These are phyloP conservation scores for Leptographium wingfieldii DNA, from an alignment of 2,329 filamentous ascomycete species.

Conservation along the genomic window DNA sequence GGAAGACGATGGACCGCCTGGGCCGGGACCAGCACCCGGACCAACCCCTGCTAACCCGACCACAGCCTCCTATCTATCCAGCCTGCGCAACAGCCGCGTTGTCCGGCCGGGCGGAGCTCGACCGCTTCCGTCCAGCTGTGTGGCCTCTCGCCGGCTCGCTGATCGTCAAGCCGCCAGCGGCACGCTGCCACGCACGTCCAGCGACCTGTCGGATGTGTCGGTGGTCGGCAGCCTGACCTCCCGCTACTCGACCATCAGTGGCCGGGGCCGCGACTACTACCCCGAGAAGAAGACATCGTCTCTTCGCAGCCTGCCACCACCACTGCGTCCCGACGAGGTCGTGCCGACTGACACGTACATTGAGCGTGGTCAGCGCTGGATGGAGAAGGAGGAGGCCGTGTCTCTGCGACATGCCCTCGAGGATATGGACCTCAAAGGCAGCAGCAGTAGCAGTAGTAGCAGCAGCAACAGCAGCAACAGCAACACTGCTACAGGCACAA, in stretches of 20 bases:
- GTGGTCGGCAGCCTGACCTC: slow-evolving; percentile 20
- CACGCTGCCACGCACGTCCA: neutral
- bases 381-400: slow-evolving; percentile 66
- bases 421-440: slow-evolving; percentile 49
- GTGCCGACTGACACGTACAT: slow-evolving; percentile 58
- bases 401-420: slow-evolving; percentile 61
- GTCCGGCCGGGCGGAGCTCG: slow-evolving; percentile 59
- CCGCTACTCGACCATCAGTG: slow-evolving; percentile 33
- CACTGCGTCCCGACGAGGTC: slow-evolving; percentile 45
- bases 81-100: slow-evolving; percentile 55
- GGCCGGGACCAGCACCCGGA: neutral
- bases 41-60: neutral
- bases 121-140: slow-evolving; percentile 36
- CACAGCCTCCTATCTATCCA: slow-evolving; percentile 55
- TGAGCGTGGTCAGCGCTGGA: slow-evolving; percentile 62
- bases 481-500: neutral
- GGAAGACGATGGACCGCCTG: neutral
- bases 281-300: slow-evolving; percentile 20
- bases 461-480: too few species aligned
- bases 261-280: slow-evolving; percentile 39
- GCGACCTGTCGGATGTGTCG: neutral
- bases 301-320: slow-evolving; percentile 15
- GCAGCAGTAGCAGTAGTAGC: too few species aligned
- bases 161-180: slow-evolving; percentile 1
- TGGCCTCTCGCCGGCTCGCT: slow-evolving; percentile 6